Conservation (phyloP, 306 rosid species). For the Dryas octopetala region DNA sequence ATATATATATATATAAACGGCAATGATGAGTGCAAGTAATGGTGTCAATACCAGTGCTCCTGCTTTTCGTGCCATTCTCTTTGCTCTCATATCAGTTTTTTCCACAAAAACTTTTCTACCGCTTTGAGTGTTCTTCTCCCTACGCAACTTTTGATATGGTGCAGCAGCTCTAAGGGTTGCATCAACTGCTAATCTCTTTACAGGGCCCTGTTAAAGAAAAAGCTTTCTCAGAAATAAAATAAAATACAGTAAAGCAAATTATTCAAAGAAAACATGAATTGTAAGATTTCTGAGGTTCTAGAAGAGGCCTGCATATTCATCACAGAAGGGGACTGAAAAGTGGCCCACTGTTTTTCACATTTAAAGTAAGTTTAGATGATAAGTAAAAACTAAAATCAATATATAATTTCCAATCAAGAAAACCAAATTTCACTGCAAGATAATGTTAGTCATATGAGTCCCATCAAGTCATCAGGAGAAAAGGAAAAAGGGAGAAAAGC, state of each 20-base stretch:
- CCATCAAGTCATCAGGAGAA: neutral
- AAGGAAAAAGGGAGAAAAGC: neutral
- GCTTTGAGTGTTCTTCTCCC: slow-evolving; percentile 64
- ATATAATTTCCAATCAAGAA: neutral
- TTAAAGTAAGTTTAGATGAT: neutral
- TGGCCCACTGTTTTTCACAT: neutral
- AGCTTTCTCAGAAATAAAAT: slow-evolving; percentile 10
- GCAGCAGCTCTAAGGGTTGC: slow-evolving; percentile 99
- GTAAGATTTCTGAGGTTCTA: slow-evolving; percentile 11
- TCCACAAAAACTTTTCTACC: slow-evolving; percentile 86
- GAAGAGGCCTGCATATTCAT: neutral
- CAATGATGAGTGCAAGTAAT: slow-evolving; percentile 8
- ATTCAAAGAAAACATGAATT: slow-evolving; percentile 2
- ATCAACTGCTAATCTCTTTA: slow-evolving; percentile 93
- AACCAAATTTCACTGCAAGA: neutral
- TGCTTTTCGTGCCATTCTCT: slow-evolving; percentile 98
- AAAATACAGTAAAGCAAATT: slow-evolving; percentile 4
- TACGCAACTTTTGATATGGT: slow-evolving; percentile 93
- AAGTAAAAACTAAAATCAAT: neutral
- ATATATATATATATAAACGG: neutral
- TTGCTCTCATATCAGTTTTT: slow-evolving; percentile 93
- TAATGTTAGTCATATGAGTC: neutral
- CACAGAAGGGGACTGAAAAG: neutral
- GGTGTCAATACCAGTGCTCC: slow-evolving; percentile 81
- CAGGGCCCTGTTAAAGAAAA: slow-evolving; percentile 65